Evolutionary conservation across 805 yeast species (phyloP), one percentile per base, ranked within the genome.

Genomic region (Metschnikowia proteae): DNA sequence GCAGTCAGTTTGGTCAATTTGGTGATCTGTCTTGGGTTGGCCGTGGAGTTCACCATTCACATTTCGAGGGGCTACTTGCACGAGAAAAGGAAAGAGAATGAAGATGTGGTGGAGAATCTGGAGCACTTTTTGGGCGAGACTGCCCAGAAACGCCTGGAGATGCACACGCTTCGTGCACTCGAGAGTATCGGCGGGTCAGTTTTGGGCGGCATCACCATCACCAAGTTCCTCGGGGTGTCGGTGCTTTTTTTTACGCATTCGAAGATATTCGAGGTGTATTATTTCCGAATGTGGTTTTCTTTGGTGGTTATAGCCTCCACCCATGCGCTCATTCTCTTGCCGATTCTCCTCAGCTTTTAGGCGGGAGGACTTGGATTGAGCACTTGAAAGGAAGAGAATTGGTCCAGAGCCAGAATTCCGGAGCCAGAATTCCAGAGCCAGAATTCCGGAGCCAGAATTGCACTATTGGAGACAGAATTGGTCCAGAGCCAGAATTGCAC

Each of bases 271-370:
- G 95, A 89, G 56, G 80, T 92, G 1, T 92, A 88, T 66, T 92
- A 94, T 64, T 92, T 92, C 74, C 72, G 96, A 52, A 91, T 92
- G 97, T 92, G 98, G 98, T 68, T 87, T 9, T 74, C 90, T 0
- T 73, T 92, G 51, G 84, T 92, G 6, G 52, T 86, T 1, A 71
- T 87, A 48, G 96, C 96, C 1, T 81, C 91, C 0, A 55, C 86
- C 1, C 97, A 92, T 63, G 80, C 94, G 3, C 73, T 92, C 45
- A 75, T 87, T 34, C 79, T 92, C 48, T 70, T 92, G 45, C 99
- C 99, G 0, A 80, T 88, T 4, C 63, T 85, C 27, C 70, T 92
- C 35, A 76, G 88, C 26, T 67, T 73, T 45, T 71, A 17, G 17
- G 2, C 17, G 17, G 17, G 17, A 17, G 17, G 17, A 17, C 1